A percentile compares a stretch with the other conserved stretches of the same genome.
Conservation (phyloP, 345 rosid species). For the Psidium guajava region DNA sequence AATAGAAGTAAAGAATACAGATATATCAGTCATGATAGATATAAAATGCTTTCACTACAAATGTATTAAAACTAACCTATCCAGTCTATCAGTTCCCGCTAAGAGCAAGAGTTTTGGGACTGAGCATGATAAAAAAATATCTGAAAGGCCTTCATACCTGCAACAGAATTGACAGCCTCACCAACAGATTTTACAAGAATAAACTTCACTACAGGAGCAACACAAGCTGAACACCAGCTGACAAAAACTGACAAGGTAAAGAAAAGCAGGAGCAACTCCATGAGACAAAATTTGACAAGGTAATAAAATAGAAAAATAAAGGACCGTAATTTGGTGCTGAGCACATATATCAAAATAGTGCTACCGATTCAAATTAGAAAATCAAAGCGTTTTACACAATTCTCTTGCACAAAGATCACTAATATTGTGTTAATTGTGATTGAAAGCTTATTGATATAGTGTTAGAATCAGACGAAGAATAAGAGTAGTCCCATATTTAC, state of each 20-base stretch:
- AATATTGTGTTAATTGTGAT: not conserved
- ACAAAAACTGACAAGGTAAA: not conserved
- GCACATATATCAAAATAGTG: not conserved
- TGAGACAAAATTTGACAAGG: not conserved
- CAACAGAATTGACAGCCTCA: not conserved
- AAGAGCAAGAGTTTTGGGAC: constrained; percentile 84
- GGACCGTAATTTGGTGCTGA: not conserved
- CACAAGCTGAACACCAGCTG: not conserved
- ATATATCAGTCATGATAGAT: not conserved
- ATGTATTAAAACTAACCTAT: constrained; percentile 32
- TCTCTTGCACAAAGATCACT: not conserved
- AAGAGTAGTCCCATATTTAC: not conserved
- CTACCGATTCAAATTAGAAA: not conserved
- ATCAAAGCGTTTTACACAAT: not conserved
- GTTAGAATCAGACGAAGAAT: not conserved
- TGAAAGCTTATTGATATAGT: not conserved
- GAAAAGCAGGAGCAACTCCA: not conserved
- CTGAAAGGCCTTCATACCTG: constrained; percentile 97
- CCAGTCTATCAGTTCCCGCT: constrained; percentile 88
- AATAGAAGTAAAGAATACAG: not conserved
- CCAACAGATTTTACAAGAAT: not conserved
- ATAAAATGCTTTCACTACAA: not conserved
- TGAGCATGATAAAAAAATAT: constrained; percentile 70
- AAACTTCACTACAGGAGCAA: not conserved
- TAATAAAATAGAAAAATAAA: not conserved